phyloP scores from a whole-genome alignment of 495 filamentous ascomycete species.

The Talaromyces borbonicus region DNA sequence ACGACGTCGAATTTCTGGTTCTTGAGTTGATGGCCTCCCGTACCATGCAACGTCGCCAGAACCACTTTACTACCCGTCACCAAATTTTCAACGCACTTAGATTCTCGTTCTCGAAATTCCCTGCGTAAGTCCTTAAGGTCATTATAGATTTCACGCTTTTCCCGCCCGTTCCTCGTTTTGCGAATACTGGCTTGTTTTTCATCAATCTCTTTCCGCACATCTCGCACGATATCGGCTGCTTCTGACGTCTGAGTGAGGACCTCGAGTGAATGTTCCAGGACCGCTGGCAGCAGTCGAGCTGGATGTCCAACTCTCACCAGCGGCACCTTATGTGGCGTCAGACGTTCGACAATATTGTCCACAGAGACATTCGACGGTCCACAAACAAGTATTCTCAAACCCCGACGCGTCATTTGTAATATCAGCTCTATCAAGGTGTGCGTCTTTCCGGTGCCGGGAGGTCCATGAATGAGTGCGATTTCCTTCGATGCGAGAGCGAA shows the following conservation, averaged over 20 bases:
- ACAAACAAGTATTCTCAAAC: conserved; percentile 76
- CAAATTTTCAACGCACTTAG: conserved; percentile 65
- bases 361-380: conserved; percentile 94
- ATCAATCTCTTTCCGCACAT: conserved; percentile 89
- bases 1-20: conserved; percentile 85
- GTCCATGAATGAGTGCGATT: conserved; percentile 89
- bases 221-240: conserved; percentile 80
- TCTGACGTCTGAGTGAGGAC: conserved; percentile 88
- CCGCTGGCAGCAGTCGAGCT: conserved; percentile 78
- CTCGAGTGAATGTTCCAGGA: conserved; percentile 83
- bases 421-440: conserved; percentile 95
- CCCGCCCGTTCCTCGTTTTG: conserved; percentile 73
- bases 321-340: conserved; percentile 71
- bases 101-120: conserved; percentile 81
- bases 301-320: conserved; percentile 90
- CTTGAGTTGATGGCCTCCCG: conserved; percentile 75
- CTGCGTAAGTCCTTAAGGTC: conserved; percentile 78
- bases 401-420: conserved; percentile 64
- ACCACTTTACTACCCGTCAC: conserved; percentile 75
- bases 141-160: conserved; percentile 71
- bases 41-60: conserved; percentile 84
- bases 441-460: conserved; percentile 94
- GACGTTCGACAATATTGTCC: conserved; percentile 96
- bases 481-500: conserved; percentile 79
- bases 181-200: conserved; percentile 78